phyloP scores from a whole-genome alignment of 441 rosid genomes.

The Euphorbia schlechtendalii region DNA sequence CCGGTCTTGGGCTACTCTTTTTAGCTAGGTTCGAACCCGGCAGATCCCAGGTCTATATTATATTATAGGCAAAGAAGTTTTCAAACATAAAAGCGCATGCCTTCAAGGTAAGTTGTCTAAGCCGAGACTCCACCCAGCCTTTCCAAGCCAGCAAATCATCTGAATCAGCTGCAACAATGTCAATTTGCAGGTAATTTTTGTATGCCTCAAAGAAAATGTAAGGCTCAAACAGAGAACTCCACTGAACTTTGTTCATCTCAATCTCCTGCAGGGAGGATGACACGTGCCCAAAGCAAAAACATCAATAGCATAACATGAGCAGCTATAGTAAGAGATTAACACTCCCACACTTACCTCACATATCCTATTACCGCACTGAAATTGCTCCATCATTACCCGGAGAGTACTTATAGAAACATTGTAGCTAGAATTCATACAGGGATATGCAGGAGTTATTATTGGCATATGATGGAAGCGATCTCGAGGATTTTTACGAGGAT shows the following conservation, averaged over 20 bases:
- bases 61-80: too few relatives aligned
- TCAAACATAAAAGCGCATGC: conserved; percentile 20
- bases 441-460: conserved; percentile 71
- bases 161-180: conserved; percentile 43
- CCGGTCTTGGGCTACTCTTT: too few relatives aligned
- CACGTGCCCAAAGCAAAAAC: conserved; percentile 12
- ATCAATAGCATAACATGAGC: conserved; percentile 10
- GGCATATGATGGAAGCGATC: conserved; percentile 66
- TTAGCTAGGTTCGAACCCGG: too few relatives aligned
- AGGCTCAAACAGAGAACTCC: conserved; percentile 58
- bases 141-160: conserved; percentile 64
- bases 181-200: conserved; percentile 65
- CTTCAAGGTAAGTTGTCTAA: conserved; percentile 61
- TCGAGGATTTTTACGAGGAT: conserved; percentile 62
- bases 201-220: conserved; percentile 60
- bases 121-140: conserved; percentile 79
- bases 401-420: conserved; percentile 61
- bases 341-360: conserved; percentile 45
- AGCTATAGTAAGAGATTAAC: conserved; percentile 2
- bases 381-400: conserved; percentile 68
- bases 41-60: too few relatives aligned
- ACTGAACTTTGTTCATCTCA: conserved; percentile 49
- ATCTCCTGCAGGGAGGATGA: conserved; percentile 36
- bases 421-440: conserved; percentile 78
- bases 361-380: conserved; percentile 46